A percentile compares a stretch with the other conserved stretches of the same genome.
Conservation (phyloP, 2,329 filamentous ascomycete genomes). For the Fusarium verrucosum region DNA sequence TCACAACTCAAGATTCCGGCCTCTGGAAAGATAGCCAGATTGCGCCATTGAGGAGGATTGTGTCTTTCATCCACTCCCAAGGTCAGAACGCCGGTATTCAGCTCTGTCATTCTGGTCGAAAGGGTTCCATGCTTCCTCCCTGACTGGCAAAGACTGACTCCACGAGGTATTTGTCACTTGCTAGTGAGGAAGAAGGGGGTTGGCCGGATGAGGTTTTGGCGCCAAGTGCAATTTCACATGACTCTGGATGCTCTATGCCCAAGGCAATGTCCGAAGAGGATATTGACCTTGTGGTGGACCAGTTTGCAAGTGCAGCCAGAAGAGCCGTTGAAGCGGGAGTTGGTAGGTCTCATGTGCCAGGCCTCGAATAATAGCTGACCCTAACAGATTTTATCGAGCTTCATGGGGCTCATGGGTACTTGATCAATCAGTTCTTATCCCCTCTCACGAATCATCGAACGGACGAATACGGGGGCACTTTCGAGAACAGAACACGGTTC, state of each 20-base stretch:
- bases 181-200: neutral
- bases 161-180: neutral
- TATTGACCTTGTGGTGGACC: neutral
- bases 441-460: slow-evolving; percentile 53
- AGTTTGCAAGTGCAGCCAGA: neutral
- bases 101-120: neutral
- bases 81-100: neutral
- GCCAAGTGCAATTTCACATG: neutral
- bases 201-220: neutral
- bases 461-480: slow-evolving; percentile 71
- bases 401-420: neutral
- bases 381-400: neutral
- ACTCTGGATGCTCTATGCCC: neutral
- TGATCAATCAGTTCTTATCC: neutral
- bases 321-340: neutral
- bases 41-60: neutral
- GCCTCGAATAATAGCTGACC: fast-evolving
- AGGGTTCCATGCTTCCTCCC: neutral
- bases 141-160: neutral
- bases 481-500: slow-evolving; percentile 70
- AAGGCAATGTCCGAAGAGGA: neutral
- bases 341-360: neutral
- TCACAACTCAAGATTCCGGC: neutral
- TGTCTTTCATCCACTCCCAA: neutral
- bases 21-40: slow-evolving; percentile 3